phyloP scores from a whole-genome alignment of 2,329 filamentous ascomycete species.

The Sarocladium brachiariae region DNA sequence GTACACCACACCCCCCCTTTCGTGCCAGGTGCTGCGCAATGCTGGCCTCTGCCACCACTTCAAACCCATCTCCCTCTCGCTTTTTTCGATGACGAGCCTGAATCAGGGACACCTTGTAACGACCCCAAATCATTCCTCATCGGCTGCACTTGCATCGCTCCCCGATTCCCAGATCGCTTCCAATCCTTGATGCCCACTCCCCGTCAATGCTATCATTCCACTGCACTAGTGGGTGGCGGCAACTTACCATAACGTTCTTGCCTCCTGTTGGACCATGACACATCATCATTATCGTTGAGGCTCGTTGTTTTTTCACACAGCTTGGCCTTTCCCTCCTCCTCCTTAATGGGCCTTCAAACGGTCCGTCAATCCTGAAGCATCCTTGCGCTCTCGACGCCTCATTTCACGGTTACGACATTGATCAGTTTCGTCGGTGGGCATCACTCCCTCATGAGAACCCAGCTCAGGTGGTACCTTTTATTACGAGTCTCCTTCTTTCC shows the following conservation, averaged over 20 bases:
- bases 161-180: constrained; percentile 7
- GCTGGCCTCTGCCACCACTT: no score
- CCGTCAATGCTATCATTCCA: constrained; percentile 6
- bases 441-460: neutral
- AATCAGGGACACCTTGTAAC: neutral
- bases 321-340: neutral
- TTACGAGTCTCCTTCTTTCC: neutral
- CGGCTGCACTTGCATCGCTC: neutral
- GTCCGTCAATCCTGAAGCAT: neutral
- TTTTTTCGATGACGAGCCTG: constrained; percentile 3
- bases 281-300: constrained; percentile 5
- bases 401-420: neutral
- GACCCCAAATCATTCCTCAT: neutral
- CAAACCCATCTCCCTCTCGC: neutral
- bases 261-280: neutral
- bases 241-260: constrained; percentile 8
- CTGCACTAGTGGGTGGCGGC: constrained; percentile 8
- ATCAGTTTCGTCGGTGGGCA: neutral
- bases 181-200: constrained; percentile 5
- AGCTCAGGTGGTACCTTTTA: neutral
- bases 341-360: neutral
- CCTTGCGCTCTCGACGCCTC: neutral
- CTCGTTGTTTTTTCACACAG: neutral
- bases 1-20: neutral
- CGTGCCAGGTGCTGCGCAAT: neutral